phyloP scores from a whole-genome alignment of 192 early-diverging fungal species.

The Coemansia guatemalensis region DNA sequence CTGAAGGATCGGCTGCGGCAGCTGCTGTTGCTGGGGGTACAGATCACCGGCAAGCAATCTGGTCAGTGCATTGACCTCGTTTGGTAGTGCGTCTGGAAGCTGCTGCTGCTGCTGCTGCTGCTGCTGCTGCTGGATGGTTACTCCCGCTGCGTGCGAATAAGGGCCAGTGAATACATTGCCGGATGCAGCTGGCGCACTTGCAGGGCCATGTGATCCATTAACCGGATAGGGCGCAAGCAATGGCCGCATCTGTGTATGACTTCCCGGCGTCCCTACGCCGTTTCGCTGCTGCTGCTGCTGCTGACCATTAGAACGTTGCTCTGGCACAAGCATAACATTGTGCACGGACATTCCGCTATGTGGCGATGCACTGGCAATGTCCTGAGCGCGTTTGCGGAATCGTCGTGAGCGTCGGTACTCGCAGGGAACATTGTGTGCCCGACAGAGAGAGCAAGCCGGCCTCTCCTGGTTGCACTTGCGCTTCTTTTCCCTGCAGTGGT shows the following conservation, averaged over 20 bases:
- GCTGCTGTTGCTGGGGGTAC: slow-evolving; percentile 46
- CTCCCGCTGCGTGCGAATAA: neutral
- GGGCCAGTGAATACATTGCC: neutral
- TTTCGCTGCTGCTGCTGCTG: neutral
- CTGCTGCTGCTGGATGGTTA: neutral
- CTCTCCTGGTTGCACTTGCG: slow-evolving; percentile 52
- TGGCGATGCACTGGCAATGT: slow-evolving; percentile 1
- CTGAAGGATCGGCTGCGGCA: slow-evolving; percentile 47
- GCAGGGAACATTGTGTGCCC: slow-evolving; percentile 42
- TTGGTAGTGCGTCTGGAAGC: slow-evolving; percentile 12
- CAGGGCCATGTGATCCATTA: neutral
- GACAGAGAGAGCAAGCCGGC: slow-evolving; percentile 44
- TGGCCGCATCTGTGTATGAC: neutral
- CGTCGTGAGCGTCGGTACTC: slow-evolving; percentile 43
- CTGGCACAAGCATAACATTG: slow-evolving; percentile 20
- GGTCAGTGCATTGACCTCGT: slow-evolving; percentile 26
- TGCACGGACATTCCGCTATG: slow-evolving; percentile 14
- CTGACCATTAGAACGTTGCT: neutral
- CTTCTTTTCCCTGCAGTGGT: slow-evolving; percentile 54
- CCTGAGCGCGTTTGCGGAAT: slow-evolving; percentile 37
- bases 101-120: slow-evolving; percentile 1
- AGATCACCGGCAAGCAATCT: slow-evolving; percentile 46
- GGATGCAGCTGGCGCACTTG: neutral
- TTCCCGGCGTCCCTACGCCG: neutral
- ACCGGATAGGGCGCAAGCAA: neutral